Evolutionary conservation across 176 grass and related monocot species (phyloP), one percentile per base, ranked within the genome.

Genomic region (Poa pratensis): DNA sequence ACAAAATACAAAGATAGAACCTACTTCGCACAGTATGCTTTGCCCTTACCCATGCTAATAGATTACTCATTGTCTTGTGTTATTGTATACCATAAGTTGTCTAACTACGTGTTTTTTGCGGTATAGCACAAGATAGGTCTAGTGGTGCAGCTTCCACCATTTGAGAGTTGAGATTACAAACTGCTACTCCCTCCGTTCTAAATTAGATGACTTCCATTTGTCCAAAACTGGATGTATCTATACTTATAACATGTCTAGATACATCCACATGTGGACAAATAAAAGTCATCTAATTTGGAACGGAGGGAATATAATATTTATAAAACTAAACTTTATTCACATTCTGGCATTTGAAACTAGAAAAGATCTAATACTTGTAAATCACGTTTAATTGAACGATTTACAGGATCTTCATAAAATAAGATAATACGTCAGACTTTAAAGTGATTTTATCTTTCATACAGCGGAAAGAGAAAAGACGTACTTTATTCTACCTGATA

Each of bases 401-500:
- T 28, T 9, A 69, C 4, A 60, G 11, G 18, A 79, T 37, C 4
- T 5, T 51, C 17, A 43, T 49, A 18, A 82, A 73, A 69, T 17
- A 72, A 35, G 16, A 32, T 30, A 86, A 23, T 18, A 20, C 68
- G 78, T 42, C 39, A 88, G 28, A 70, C 63, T 73, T 69, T 75
- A 85, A 75, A 20, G 61, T 54, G n/a, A 49, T 35, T 51, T 30
- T 51, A 75, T 82, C 52, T 17, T 62, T 39, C 16, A 26, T 52
- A 71, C 49, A 59, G 27, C 0, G 5, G 37, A 75, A 72, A 53
- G 63, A 85, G 58, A 84, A 83, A 80, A 85, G 40, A 78, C 55
- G 63, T 82, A 88, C 78, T 89, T 93, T 81, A 78, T 89, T 90
- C 84, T 98, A 98, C 95, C 95, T 95, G 95, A 93, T 85, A 92